phyloP scores from a whole-genome alignment of 768 basidiomycete species.

The Calocera cornea region DNA sequence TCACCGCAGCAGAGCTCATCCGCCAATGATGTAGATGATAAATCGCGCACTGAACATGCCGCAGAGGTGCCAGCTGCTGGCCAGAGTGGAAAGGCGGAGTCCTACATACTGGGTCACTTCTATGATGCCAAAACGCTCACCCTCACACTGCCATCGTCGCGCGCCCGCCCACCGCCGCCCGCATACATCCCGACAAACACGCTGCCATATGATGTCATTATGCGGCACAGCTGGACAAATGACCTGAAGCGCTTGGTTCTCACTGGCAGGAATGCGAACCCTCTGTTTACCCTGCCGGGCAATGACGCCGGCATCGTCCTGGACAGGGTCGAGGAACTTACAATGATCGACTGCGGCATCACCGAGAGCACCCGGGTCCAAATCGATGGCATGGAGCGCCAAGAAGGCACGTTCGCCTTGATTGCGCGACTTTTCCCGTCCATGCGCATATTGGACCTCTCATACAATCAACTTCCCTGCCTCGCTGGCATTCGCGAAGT shows the following conservation, averaged over 20 bases:
- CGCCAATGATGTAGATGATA: background rate
- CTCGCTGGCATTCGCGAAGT: background rate
- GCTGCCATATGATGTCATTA: background rate
- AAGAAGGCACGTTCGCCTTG: background rate
- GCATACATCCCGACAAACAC: background rate
- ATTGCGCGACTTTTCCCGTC: background rate
- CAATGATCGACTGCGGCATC: background rate
- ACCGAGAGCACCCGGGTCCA: background rate
- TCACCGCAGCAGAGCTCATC: background rate
- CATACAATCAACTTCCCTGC: background rate
- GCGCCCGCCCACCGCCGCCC: background rate
- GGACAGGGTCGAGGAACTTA: background rate
- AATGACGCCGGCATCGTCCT: background rate
- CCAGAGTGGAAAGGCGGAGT: background rate
- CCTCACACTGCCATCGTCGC: background rate
- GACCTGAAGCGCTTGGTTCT: background rate
- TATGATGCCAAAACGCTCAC: background rate
- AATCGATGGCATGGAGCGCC: background rate
- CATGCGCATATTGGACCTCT: background rate
- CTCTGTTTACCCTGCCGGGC: background rate
- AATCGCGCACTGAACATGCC: background rate
- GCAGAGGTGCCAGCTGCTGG: background rate
- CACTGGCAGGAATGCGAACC: background rate
- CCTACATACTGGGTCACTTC: background rate
- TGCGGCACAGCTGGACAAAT: background rate